These are phyloP conservation scores for Serendipita sp. DNA, from an alignment of 768 basidiomycete genomes.

Conservation along the genomic window DNA sequence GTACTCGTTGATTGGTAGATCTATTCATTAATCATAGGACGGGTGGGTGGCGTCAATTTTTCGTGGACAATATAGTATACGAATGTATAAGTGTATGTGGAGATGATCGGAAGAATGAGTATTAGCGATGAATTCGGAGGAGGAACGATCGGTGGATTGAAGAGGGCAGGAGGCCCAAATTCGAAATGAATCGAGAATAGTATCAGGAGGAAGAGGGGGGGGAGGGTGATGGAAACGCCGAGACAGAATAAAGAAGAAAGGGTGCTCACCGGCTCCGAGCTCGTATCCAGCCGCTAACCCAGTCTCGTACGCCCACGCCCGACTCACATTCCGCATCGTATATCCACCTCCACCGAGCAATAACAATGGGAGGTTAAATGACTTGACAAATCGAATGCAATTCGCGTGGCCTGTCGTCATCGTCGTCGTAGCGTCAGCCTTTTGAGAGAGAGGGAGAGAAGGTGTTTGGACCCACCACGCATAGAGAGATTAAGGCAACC, in stretches of 20 bases:
- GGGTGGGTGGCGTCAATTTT: too few species aligned
- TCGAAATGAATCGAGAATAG: too few species aligned
- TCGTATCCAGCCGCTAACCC: constrained; percentile 92
- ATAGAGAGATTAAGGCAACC: constrained; percentile 95
- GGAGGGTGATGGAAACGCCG: too few species aligned
- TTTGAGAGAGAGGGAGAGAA: background rate
- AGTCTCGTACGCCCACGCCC: constrained; percentile 97
- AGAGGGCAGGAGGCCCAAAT: too few species aligned
- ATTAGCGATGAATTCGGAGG: too few species aligned
- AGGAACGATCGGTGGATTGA: too few species aligned
- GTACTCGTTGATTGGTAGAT: constrained; percentile 97
- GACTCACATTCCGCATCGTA: constrained; percentile 93
- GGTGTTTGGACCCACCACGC: constrained; percentile 49
- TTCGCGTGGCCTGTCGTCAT: constrained; percentile 78
- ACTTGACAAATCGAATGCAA: constrained; percentile 94
- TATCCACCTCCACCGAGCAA: constrained; percentile 95
- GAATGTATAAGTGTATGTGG: too few species aligned
- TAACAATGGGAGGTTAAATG: constrained; percentile 85
- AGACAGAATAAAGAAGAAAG: too few species aligned
- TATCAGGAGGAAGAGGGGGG: too few species aligned
- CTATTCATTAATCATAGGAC: constrained; percentile 29
- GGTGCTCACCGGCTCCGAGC: constrained; percentile 60
- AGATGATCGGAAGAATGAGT: too few species aligned
- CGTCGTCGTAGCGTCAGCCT: too few species aligned
- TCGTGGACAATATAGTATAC: too few species aligned